Evolutionary conservation across 352 stramenopile genomes (phyloP), one percentile per base, ranked within the genome.

Genomic region (Salisapilia sapeloensis): DNA sequence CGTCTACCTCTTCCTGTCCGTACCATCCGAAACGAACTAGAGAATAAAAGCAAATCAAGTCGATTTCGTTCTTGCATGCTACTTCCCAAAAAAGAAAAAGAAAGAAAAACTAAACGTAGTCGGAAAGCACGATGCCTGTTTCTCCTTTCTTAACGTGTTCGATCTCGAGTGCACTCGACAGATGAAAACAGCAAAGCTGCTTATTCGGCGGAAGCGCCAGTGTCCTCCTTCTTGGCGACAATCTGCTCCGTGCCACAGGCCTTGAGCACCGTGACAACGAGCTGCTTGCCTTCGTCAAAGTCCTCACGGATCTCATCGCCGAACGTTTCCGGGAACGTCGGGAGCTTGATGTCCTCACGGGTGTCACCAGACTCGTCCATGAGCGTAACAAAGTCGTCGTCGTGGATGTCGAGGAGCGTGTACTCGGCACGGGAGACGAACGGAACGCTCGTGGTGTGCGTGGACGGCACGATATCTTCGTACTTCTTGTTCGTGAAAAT

Each of bases 401-500:
- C 94, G 51, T 83, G 83, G 56, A 99, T 98, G 67, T 99, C 94
- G 37, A 98, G 85, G 34, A 99, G 80, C 51, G 96, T 95, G 78
- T 92, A 99, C 48, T 99, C 94, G 30, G 74, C 71, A 55, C 90
- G 87, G 40, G 77, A 91, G 40, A 99, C 94, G 53, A 98, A 95
- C 34, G 95, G 95, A 46, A 98, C 92, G 45, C 85, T 95, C 50
- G 92, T 98, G 58, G 82, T 96, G 79, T 99, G 95, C 41, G 95
- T 96, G 49, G 95, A 98, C 36, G 94, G 94, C 51, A 98, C 92
- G 67, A 99, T 97, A 79, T 98, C 95, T 62, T 98, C 94, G 46
- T 95, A 85, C 87, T 99, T 99, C 80, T 98, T 99, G 62, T 96
- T 96, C 37, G 92, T 99, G 84, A 99, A 99, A 65, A 99, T 99